Base-by-base conservation (phyloP, 2,329 filamentous ascomycete genomes). In the Parascedosporium putredinis region DNA sequence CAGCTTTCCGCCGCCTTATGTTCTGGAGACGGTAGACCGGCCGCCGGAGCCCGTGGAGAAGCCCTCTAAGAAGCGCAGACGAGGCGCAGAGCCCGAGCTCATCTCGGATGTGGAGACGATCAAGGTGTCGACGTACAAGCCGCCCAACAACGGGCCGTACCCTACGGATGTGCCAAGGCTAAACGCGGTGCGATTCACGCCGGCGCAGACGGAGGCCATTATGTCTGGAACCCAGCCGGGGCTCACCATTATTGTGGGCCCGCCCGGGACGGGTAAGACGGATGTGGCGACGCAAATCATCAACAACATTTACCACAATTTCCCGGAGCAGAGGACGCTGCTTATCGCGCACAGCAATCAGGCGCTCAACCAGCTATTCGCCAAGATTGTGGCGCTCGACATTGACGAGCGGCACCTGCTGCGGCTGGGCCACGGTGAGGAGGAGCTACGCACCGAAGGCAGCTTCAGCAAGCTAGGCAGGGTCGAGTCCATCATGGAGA, bases 211-310 rank as follows among this genome's bases (percentile, higher is more conserved):
- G 24, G 87, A 97, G 63, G 93, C 93, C 23, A 93, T 98, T 59
- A 82, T 86, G 53, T 96, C 91, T 36, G 93, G 93, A 18, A 90
- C 88, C 5, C 94, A 98, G 59, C 91, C 93, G 31, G 93, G 94
- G 18, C 74, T 98, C 47, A 96, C 91, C 1, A 79, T 98, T 45
- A 85, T 98, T 57, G 88, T 98, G 54, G 93, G 93, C 1, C 93
- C 93, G 49, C 93, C 93, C 6, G 93, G 93, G 50, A 98, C 93
- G 5, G 93, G 94, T 54, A 98, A 98, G 72, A 98, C 93, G n/a
- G 93, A 98, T 66, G 93, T 98, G 49, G 90, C 89, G 45, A 96
- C 91, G 4, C 93, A 98, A 65, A 94, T 97, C 63, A 98, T 98
- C 68, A 96, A 88, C 71, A 96, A 97, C 64, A 86, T 98, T 58